Evolutionary conservation across 2,329 filamentous ascomycete genomes (phyloP).

Genomic region (Sarocladiaceae sp.): DNA sequence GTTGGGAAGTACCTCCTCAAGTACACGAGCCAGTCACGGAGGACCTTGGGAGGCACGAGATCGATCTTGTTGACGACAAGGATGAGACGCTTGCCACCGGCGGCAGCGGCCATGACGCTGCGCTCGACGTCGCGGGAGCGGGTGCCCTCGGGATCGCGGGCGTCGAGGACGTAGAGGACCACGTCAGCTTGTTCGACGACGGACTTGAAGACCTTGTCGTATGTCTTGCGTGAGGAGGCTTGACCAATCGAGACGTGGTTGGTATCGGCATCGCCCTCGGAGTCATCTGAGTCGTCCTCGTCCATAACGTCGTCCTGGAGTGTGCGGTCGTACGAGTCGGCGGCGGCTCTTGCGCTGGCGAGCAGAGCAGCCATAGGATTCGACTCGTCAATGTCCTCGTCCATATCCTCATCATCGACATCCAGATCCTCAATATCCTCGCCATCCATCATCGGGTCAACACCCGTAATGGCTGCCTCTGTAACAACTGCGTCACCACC

Average conservation of each 20-base stretch:
- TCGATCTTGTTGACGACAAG: constrained; percentile 95
- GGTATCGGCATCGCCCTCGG: constrained; percentile 51
- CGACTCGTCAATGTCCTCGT: constrained; percentile 57
- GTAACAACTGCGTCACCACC: constrained; percentile 18
- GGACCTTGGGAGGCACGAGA: constrained; percentile 72
- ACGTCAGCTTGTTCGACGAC: constrained; percentile 87
- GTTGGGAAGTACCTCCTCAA: constrained; percentile 88
- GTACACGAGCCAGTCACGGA: constrained; percentile 79
- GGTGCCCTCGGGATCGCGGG: constrained; percentile 84
- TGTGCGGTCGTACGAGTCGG: constrained; percentile 65
- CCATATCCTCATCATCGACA: constrained; percentile 44
- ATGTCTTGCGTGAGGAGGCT: constrained; percentile 71
- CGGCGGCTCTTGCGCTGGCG: constrained; percentile 74
- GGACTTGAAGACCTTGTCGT: constrained; percentile 93
- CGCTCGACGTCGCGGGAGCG: constrained; percentile 86
- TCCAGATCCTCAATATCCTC: constrained; percentile 43
- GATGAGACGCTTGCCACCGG: constrained; percentile 79
- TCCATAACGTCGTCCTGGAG: constrained; percentile 49
- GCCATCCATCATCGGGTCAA: constrained; percentile 38
- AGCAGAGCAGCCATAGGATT: constrained; percentile 92
- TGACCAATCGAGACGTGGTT: constrained; percentile 44
- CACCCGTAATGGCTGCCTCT: constrained; percentile 27
- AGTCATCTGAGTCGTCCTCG: constrained; percentile 34
- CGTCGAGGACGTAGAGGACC: constrained; percentile 87
- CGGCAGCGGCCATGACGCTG: constrained; percentile 81